Evolutionary conservation across 306 rosid species (phyloP).

Genomic region (Prunus kanzakura): DNA sequence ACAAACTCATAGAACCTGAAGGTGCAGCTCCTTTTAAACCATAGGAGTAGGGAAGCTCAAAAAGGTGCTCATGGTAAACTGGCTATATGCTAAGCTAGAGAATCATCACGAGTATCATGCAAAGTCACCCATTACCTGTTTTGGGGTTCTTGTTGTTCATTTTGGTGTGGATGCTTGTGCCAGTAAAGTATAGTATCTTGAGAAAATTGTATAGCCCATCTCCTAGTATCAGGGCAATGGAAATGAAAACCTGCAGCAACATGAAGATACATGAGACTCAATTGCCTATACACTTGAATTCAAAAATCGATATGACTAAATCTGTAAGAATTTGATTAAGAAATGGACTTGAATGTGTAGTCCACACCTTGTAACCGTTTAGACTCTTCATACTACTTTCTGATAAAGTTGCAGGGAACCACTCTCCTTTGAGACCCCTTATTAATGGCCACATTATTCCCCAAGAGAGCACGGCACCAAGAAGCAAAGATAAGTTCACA

Average conservation of each 20-base stretch:
- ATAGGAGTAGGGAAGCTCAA: neutral
- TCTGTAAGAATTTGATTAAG: neutral
- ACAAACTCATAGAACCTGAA: neutral
- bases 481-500: slow-evolving; percentile 84
- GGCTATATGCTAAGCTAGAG: neutral
- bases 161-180: slow-evolving; percentile 44
- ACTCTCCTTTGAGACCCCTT: slow-evolving; percentile 76
- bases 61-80: neutral
- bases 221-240: slow-evolving; percentile 88
- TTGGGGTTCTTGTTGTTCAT: slow-evolving; percentile 44
- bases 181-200: slow-evolving; percentile 68
- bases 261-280: slow-evolving; percentile 18
- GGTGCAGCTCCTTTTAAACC: neutral
- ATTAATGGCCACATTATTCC: slow-evolving; percentile 98
- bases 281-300: slow-evolving; percentile 12
- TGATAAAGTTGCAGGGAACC: slow-evolving; percentile 73
- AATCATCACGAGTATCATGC: neutral
- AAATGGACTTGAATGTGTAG: neutral
- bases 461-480: slow-evolving; percentile 94
- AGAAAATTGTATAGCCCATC: slow-evolving; percentile 94
- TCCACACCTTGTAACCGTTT: slow-evolving; percentile 82
- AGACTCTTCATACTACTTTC: slow-evolving; percentile 96
- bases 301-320: neutral
- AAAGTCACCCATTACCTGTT: slow-evolving; percentile 41
- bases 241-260: slow-evolving; percentile 75